phyloP scores from a whole-genome alignment of 1,139 yeast genomes.

The Geotrichum candidum region DNA sequence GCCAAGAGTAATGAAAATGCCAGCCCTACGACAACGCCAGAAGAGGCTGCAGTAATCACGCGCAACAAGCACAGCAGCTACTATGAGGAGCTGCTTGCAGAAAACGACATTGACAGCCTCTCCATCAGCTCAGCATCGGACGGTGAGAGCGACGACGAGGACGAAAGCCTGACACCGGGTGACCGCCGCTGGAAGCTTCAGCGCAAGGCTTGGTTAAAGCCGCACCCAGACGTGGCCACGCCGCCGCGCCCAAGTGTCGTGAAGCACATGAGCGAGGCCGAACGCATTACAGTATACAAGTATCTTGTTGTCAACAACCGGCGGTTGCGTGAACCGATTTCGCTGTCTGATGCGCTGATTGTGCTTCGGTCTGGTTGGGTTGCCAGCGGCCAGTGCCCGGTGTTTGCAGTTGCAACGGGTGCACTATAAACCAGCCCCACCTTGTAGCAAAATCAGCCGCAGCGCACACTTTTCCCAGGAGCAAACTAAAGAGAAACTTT shows the following conservation, averaged over 20 bases:
- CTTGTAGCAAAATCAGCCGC: background rate
- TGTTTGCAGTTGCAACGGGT: background rate
- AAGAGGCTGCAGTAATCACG: background rate
- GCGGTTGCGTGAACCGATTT: conserved; percentile 44
- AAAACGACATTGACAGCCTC: background rate
- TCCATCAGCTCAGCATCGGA: background rate
- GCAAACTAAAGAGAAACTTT: too few species aligned
- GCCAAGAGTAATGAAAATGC: background rate
- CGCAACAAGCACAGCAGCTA: background rate
- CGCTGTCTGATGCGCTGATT: conserved; percentile 47
- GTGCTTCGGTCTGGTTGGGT: conserved; percentile 59
- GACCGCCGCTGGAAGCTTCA: conserved; percentile 29
- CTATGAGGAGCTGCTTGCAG: background rate
- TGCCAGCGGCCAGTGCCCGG: conserved; percentile 38
- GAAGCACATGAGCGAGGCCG: conserved; percentile 8
- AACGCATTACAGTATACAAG: conserved; percentile 4
- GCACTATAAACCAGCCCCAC: background rate
- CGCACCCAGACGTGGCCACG: background rate
- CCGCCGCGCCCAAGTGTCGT: conserved; percentile 1
- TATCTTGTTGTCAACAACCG: conserved; percentile 5
- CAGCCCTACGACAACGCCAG: background rate
- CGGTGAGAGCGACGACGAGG: conserved; percentile 23
- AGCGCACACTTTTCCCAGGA: too few species aligned
- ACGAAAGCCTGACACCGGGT: conserved; percentile 29
- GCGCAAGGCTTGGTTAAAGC: conserved; percentile 27